Evolutionary conservation across 1,284 basidiomycete species (phyloP), one percentile per base, ranked within the genome.

Genomic region (Cryptococcus sp.): DNA sequence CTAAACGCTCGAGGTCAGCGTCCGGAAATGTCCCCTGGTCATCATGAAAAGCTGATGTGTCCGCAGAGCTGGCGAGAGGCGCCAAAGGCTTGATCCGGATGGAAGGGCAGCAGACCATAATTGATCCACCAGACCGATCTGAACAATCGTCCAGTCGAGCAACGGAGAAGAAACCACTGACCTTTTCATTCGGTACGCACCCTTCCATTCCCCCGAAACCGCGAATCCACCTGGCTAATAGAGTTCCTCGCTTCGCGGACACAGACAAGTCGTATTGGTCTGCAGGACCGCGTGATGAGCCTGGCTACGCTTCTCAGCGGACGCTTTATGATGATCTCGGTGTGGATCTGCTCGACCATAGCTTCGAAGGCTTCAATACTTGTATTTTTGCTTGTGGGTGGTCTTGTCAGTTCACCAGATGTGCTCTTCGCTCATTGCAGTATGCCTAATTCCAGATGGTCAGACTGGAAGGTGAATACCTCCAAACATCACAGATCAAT

Each of bases 351-450:
- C 82, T 99, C 68, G 90, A 98, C 75, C 94, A 98, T 78, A 88
- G 91, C 47, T 98, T 98, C 80, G 82, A 90, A 50, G 96, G 95
- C 23, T 99, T 97, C 81, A 98, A 99, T 82, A 92, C 93, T 54
- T 95, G 92, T 84, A 95, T 96, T 79, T 83, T 97, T 77, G 93
- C 93, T 78, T 95, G 92, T 96, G 81, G 84, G 93, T 88, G 19
- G 2, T n/a, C 8, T 42, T 22, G 27, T 10, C 23, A n/a, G 43
- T 13, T 5, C 13, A 13, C 13, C 10, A 8, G 10, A 35, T 4
- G 30, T 5, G 30, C 30, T 10, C 8, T 8, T 35, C 8, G 52
- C 61, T 62, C 30, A 68, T 52, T 58, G 15, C 13, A 13, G 13
- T 35, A 35, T 10, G 30, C 30, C 30, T 35, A 8, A 35, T 10